phyloP scores from a whole-genome alignment of 495 filamentous ascomycete species.

The Rostrohypoxylon terebratum region DNA sequence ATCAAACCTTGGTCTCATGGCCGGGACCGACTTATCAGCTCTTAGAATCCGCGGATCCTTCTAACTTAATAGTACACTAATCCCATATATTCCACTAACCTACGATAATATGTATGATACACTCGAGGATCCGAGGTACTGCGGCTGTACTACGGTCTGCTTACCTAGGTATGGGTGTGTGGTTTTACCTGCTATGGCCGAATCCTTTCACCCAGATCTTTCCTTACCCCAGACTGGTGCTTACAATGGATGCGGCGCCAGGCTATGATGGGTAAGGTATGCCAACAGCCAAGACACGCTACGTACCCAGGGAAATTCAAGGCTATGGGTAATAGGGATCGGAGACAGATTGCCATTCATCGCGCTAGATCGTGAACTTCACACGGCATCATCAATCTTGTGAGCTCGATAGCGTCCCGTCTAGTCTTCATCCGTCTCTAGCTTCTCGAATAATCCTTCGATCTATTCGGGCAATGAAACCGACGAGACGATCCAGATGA shows the following conservation, averaged over 20 bases:
- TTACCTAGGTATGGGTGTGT: constrained; percentile 20
- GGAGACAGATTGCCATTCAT: constrained; percentile 21
- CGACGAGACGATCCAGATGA: constrained; percentile 18
- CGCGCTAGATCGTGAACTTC: constrained; percentile 37
- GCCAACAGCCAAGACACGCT: constrained; percentile 38
- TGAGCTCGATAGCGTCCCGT: constrained; percentile 23
- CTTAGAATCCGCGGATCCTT: constrained; percentile 17
- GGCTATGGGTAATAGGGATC: constrained; percentile 28
- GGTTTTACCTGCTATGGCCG: constrained; percentile 7
- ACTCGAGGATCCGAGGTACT: constrained; percentile 19
- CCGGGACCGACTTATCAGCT: constrained; percentile 27
- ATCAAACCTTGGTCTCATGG: constrained; percentile 6
- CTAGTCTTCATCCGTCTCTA: constrained; percentile 22
- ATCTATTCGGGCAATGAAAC: constrained; percentile 25
- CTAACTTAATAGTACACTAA: neutral
- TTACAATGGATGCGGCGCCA: constrained; percentile 46
- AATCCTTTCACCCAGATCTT: constrained; percentile 44
- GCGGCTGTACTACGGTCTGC: constrained; percentile 32
- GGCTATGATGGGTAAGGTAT: constrained; percentile 46
- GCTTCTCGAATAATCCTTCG: constrained; percentile 21
- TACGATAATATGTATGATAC: neutral
- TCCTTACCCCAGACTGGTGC: constrained; percentile 49
- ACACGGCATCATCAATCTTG: constrained; percentile 24
- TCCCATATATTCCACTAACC: neutral
- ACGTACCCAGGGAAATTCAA: constrained; percentile 28